Percentiles rank a stretch among this genome's conserved stretches.
Evolutionary conservation across 78 protist species (phyloP).

Genomic region (Polysphondylium violaceum): DNA sequence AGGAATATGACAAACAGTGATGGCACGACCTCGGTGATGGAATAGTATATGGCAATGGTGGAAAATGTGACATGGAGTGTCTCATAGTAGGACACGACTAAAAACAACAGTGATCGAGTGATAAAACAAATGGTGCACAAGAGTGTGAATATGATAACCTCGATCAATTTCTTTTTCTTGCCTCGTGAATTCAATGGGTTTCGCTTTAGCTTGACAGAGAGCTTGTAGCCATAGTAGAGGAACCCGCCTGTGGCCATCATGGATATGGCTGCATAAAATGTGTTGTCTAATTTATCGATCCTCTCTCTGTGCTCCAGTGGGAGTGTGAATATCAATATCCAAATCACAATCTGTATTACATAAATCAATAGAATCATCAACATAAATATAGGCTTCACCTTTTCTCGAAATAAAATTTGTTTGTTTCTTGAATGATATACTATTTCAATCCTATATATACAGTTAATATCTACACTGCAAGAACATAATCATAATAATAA

Average conservation of each 20-base stretch:
- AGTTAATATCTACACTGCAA: background rate
- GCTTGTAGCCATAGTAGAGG: constrained; percentile 44
- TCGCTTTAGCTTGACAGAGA: constrained; percentile 43
- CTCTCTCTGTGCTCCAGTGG: background rate
- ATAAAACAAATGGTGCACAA: constrained; percentile 42
- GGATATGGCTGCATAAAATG: constrained; percentile 40
- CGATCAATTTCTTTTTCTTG: constrained; percentile 40
- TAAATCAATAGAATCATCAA: constrained; percentile 12
- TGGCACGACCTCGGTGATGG: constrained; percentile 34
- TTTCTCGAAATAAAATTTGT: constrained; percentile 9
- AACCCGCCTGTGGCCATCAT: constrained; percentile 43
- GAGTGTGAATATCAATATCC: constrained; percentile 39
- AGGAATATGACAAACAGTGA: constrained; percentile 41
- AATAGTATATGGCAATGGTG: constrained; percentile 39
- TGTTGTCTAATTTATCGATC: constrained; percentile 54
- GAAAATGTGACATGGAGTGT: constrained; percentile 12
- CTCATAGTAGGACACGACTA: constrained; percentile 15
- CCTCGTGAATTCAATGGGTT: constrained; percentile 56
- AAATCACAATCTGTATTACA: constrained; percentile 56
- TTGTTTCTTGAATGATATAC: constrained; percentile 77
- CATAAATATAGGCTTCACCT: constrained; percentile 47
- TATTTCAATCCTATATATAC: constrained; percentile 42
- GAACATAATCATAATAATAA: background rate
- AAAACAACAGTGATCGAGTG: constrained; percentile 28
- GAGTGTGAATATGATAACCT: constrained; percentile 23